Evolutionary conservation across 306 rosid species (phyloP), one percentile per base, ranked within the genome.

Genomic region (Heteromeles arbutifolia): DNA sequence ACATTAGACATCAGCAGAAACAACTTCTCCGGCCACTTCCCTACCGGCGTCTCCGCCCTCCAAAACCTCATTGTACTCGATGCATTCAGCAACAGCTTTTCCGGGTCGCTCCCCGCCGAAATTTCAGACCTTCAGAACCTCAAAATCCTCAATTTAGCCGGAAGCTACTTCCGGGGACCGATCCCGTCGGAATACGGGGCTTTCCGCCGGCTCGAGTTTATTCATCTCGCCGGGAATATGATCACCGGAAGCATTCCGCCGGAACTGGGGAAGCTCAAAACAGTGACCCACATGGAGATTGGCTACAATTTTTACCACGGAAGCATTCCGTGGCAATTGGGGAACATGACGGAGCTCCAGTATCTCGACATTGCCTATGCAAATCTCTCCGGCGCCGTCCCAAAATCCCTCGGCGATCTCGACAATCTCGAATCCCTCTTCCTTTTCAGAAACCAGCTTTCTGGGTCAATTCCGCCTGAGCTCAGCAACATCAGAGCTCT

Each of bases 321-420:
- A 73, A 65, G 72, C 28, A 88, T 95, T 48, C 97, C 98, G 41
- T 74, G 87, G 72, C 83, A 92, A 45, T 69, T 95, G 9, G 97
- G 98, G 15, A 87, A 90, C 74, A 87, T 95, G 97, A 89, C 87
- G 48, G 78, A 76, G 58, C 96, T 95, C 81, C 92, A 76, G 81
- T 90, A 88, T 87, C 97, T 95, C 78, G 97, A 92, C 68, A 90
- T 95, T 79, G 96, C 97, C 43, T 92, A 86, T 67, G 97, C 96
- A 72, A 92, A 90, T 70, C 80, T 95, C 63, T 90, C 96, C 2
- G 97, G 97, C 18, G 32, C 87, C 4, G 80, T 92, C 63, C 95
- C 98, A 25, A 87, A 78, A 70, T 86, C 87, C 39, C 90, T 95
- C 66, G 70, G 96, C 56, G 90, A 90, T 72, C 96, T 92, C 80